These are phyloP conservation scores for Tylopilus sp. DNA, from an alignment of 768 basidiomycete genomes.

Conservation along the genomic window DNA sequence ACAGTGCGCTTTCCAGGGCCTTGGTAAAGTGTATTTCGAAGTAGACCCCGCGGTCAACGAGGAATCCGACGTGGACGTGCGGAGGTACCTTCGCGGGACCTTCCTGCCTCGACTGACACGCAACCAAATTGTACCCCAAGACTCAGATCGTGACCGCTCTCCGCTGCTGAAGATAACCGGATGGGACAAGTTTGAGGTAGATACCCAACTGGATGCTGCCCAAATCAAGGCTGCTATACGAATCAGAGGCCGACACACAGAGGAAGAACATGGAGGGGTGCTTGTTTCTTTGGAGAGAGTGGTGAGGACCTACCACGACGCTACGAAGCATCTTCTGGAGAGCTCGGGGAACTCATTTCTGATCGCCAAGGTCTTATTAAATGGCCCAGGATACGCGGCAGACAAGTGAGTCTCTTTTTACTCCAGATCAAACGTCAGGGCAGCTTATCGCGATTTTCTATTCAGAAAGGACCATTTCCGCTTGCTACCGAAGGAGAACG, in stretches of 20 bases:
- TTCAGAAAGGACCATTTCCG: neutral
- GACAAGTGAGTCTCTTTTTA: neutral
- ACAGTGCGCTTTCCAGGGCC: neutral
- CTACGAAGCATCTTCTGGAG: neutral
- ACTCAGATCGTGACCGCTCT: neutral
- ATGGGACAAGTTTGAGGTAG: neutral
- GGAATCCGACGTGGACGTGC: neutral
- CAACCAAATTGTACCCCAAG: neutral
- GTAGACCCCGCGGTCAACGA: neutral
- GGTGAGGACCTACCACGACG: neutral
- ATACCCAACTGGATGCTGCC: neutral
- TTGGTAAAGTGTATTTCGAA: constrained; percentile 1
- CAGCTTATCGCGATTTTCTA: neutral
- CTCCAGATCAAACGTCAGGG: neutral
- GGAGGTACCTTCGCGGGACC: neutral
- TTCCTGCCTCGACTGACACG: neutral
- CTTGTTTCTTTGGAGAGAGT: neutral
- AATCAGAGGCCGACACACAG: neutral
- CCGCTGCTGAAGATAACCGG: neutral
- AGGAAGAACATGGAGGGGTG: neutral
- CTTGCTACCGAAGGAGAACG: neutral
- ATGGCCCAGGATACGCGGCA: neutral
- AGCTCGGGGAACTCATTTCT: neutral
- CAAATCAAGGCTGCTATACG: neutral
- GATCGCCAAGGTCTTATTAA: constrained; percentile 1